Evolutionary conservation across 2,329 filamentous ascomycete genomes (phyloP).

Genomic region (Zasmidium citrigriseum): DNA sequence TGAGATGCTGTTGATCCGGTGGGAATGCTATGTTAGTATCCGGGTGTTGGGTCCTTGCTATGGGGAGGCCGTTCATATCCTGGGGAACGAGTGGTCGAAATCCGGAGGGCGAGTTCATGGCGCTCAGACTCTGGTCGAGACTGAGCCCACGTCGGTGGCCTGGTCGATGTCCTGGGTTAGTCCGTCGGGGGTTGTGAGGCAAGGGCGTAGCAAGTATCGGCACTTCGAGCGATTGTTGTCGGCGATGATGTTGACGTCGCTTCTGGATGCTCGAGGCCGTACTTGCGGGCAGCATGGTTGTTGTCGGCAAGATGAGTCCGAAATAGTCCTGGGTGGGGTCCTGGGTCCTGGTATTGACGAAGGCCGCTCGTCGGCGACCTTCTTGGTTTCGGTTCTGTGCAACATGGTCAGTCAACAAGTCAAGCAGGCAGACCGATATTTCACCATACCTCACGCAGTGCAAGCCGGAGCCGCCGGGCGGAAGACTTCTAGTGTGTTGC

Average conservation of each 20-base stretch:
- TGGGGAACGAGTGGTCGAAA: slow-evolving; percentile 59
- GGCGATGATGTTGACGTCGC: slow-evolving; percentile 75
- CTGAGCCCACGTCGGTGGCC: slow-evolving; percentile 81
- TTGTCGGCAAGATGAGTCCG: slow-evolving; percentile 63
- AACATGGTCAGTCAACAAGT: slow-evolving; percentile 13
- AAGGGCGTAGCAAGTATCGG: slow-evolving; percentile 66
- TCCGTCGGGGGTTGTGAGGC: slow-evolving; percentile 57
- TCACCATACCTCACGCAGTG: slow-evolving; percentile 73
- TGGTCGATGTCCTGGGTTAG: slow-evolving; percentile 35
- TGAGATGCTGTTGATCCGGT: slow-evolving; percentile 74
- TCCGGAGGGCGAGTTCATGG: slow-evolving; percentile 26
- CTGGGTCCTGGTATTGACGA: slow-evolving; percentile 21
- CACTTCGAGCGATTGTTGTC: slow-evolving; percentile 84
- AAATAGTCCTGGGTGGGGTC: slow-evolving; percentile 35
- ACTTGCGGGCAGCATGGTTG: slow-evolving; percentile 71
- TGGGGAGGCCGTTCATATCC: slow-evolving; percentile 34
- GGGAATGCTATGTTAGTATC: slow-evolving; percentile 60
- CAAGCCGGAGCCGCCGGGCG: slow-evolving; percentile 78
- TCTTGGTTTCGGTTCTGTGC: slow-evolving; percentile 30
- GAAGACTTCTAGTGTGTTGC: slow-evolving; percentile 19
- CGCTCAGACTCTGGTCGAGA: slow-evolving; percentile 63
- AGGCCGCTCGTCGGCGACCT: slow-evolving; percentile 10
- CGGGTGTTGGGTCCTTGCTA: slow-evolving; percentile 44
- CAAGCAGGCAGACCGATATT: background rate
- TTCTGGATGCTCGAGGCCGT: slow-evolving; percentile 70